Conservation (phyloP, 495 filamentous ascomycete genomes). For the Aspergillus cavernicola region DNA sequence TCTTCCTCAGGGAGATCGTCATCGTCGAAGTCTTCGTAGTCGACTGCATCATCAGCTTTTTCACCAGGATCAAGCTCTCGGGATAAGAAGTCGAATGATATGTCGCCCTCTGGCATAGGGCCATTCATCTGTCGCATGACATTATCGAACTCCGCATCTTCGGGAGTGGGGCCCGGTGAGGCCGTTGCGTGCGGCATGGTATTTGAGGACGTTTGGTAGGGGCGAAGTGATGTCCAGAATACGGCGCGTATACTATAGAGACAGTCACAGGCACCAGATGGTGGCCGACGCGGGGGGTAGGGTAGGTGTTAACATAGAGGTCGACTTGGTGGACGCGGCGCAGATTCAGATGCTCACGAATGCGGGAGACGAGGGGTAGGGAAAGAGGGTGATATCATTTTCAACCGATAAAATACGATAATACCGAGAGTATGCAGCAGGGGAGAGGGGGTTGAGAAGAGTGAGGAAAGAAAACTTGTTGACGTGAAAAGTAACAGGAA, state of each 20-base stretch:
- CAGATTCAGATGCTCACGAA: neutral
- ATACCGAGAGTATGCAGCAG: neutral
- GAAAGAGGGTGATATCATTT: neutral
- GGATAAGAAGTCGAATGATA: slow-evolving; percentile 40
- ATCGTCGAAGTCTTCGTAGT: slow-evolving; percentile 83
- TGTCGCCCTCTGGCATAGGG: slow-evolving; percentile 30
- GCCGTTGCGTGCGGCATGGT: slow-evolving; percentile 50
- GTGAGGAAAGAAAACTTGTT: neutral
- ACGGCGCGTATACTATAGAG: neutral
- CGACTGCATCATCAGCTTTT: slow-evolving; percentile 75
- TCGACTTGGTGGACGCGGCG: neutral
- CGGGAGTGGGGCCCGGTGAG: slow-evolving; percentile 25
- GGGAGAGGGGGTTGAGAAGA: neutral
- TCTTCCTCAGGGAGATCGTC: slow-evolving; percentile 69
- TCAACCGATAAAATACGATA: neutral
- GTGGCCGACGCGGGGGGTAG: neutral
- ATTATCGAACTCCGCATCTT: slow-evolving; percentile 47
- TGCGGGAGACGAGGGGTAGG: neutral
- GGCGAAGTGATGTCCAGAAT: neutral
- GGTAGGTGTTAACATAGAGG: neutral
- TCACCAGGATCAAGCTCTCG: slow-evolving; percentile 59
- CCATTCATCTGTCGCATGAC: slow-evolving; percentile 49
- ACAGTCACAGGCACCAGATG: neutral
- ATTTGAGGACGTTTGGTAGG: neutral
- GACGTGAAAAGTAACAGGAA: neutral